Evolutionary conservation across 179 eudicot species (phyloP).

Genomic region (Amaranthus tricolor): DNA sequence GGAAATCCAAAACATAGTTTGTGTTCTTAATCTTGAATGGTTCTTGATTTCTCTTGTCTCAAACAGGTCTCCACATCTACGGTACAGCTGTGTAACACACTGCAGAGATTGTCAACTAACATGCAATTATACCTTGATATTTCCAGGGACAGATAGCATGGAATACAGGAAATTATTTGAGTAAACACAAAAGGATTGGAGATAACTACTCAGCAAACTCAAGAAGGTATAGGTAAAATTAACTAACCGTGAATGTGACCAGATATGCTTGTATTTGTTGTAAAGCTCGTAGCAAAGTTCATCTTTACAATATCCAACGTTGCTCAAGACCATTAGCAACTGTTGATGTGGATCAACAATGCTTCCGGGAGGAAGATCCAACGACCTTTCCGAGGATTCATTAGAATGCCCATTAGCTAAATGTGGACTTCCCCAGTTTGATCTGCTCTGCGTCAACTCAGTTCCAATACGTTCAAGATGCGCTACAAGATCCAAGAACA

Average conservation of each 20-base stretch:
- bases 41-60: too few species aligned
- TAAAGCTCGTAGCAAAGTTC: conserved; percentile 78
- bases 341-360: conserved; percentile 66
- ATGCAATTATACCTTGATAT: not conserved
- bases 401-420: conserved; percentile 57
- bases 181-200: not conserved
- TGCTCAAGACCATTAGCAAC: conserved; percentile 92
- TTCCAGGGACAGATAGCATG: not conserved
- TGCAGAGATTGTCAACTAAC: not conserved
- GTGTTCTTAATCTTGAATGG: too few species aligned
- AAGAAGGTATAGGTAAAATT: conserved; percentile 14
- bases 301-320: conserved; percentile 93
- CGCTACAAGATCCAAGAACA: conserved; percentile 41
- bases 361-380: conserved; percentile 74
- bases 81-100: too few species aligned
- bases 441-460: conserved; percentile 55
- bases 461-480: conserved; percentile 79
- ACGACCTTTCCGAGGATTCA: conserved; percentile 43
- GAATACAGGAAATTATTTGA: not conserved
- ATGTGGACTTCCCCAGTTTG: conserved; percentile 49
- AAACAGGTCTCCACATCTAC: too few species aligned
- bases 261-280: conserved; percentile 67
- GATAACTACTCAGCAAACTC: not conserved
- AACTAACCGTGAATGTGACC: conserved; percentile 66
- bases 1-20: too few species aligned